These are phyloP conservation scores for Syzygium grande DNA, from an alignment of 345 rosid genomes.

Conservation along the genomic window DNA sequence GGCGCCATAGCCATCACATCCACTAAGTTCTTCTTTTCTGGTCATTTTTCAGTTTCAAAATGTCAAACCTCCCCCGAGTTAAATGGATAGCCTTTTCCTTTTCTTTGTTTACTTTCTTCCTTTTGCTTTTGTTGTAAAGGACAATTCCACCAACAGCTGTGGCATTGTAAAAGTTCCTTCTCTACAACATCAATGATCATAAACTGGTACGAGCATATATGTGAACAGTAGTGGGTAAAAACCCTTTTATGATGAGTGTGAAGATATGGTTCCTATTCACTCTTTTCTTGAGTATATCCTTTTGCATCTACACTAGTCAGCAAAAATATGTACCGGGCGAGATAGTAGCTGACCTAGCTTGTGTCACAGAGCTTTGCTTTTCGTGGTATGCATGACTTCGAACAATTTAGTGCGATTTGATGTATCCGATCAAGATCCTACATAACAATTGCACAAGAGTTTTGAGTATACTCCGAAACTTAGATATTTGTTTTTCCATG, in stretches of 20 bases:
- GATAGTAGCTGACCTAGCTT: neutral
- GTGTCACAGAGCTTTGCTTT: neutral
- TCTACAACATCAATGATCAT: neutral
- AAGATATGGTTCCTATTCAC: neutral
- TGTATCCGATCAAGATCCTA: neutral
- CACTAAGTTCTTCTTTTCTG: neutral
- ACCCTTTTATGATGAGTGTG: neutral
- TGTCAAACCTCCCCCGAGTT: neutral
- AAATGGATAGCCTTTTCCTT: neutral
- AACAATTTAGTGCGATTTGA: neutral
- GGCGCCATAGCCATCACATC: neutral
- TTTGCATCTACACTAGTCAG: neutral
- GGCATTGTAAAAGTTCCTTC: neutral
- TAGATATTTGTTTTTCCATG: neutral
- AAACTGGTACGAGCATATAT: neutral
- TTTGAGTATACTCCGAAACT: neutral
- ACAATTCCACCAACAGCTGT: neutral
- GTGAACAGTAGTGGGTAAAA: neutral
- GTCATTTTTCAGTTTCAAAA: neutral
- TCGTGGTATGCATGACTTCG: neutral
- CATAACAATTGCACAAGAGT: neutral
- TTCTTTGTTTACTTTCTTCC: neutral
- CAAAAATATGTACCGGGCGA: neutral
- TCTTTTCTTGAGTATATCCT: neutral
- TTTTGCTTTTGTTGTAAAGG: neutral